A percentile compares a stretch with the other conserved stretches of the same genome.
Evolutionary conservation across 2,329 filamentous ascomycete species (phyloP).

Genomic region (Achaetomium macrosporum): DNA sequence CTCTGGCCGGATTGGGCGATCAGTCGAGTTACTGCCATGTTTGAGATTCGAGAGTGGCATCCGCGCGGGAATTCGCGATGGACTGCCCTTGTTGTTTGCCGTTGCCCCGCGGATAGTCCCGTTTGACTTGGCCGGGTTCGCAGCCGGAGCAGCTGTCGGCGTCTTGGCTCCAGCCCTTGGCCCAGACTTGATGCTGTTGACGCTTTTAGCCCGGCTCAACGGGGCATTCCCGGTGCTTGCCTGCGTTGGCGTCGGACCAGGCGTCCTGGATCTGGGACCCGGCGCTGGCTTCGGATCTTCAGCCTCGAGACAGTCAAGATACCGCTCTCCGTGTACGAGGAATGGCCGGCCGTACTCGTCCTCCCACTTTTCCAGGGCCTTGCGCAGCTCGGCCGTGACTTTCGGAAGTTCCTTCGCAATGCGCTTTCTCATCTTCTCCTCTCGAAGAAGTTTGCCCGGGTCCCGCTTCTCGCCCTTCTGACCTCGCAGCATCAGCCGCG

Average conservation of each 20-base stretch:
- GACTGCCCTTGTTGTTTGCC: slow-evolving; percentile 43
- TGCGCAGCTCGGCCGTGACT: slow-evolving; percentile 75
- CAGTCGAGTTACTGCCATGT: slow-evolving; percentile 73
- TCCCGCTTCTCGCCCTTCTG: slow-evolving; percentile 92
- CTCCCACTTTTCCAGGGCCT: slow-evolving; percentile 80
- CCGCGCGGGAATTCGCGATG: slow-evolving; percentile 64
- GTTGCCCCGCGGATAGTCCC: slow-evolving; percentile 15
- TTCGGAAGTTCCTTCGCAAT: slow-evolving; percentile 96
- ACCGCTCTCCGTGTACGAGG: slow-evolving; percentile 85
- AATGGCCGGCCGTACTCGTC: slow-evolving; percentile 92
- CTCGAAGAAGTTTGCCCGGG: slow-evolving; percentile 83
- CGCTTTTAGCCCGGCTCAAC: slow-evolving; percentile 35
- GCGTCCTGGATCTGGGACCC: slow-evolving; percentile 69
- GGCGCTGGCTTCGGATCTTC: slow-evolving; percentile 52
- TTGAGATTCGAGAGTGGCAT: slow-evolving; percentile 63
- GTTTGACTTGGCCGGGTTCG: slow-evolving; percentile 29
- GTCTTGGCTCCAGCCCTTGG: slow-evolving; percentile 48
- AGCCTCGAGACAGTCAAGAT: slow-evolving; percentile 75
- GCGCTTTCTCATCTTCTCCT: slow-evolving; percentile 98
- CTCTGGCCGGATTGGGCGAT: slow-evolving; percentile 47
- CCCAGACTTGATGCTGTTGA: slow-evolving; percentile 30
- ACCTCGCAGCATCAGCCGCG: slow-evolving; percentile 82
- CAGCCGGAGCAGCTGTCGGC: slow-evolving; percentile 38
- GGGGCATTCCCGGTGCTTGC: slow-evolving; percentile 34
- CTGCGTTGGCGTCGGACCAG: slow-evolving; percentile 51